phyloP scores from a whole-genome alignment of 805 yeast species.

The Yarrowia porcina region DNA sequence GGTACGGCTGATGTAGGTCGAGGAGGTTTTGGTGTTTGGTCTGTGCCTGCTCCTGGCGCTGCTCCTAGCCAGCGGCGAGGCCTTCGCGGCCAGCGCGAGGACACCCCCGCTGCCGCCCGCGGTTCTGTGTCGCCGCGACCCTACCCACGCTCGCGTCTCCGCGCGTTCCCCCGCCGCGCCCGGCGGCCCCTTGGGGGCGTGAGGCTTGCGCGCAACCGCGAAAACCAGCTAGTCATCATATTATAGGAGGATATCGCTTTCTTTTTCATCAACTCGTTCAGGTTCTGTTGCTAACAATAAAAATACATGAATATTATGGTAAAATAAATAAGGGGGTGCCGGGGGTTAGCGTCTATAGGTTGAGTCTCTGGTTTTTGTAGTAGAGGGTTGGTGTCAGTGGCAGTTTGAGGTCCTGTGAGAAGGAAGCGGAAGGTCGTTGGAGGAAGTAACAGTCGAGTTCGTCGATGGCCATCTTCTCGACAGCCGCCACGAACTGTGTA shows the following conservation, averaged over 20 bases:
- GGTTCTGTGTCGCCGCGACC: no score
- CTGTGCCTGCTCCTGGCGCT: constrained; percentile 1
- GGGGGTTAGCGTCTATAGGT: neutral
- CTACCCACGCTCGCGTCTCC: neutral
- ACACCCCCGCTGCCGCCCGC: no score
- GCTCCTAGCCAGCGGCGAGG: neutral
- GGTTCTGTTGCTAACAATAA: neutral
- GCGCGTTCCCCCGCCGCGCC: neutral
- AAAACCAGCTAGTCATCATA: constrained; percentile 8
- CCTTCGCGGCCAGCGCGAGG: neutral
- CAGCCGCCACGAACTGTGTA: neutral
- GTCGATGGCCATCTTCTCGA: neutral
- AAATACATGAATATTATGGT: neutral
- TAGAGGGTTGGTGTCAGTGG: neutral
- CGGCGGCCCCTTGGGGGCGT: constrained; percentile 18
- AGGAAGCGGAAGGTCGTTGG: neutral
- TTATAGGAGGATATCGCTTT: neutral
- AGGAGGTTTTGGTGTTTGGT: constrained; percentile 1
- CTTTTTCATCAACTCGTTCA: neutral
- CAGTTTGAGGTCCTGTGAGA: neutral
- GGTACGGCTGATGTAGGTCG: constrained; percentile 12
- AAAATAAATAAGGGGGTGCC: neutral
- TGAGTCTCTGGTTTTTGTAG: constrained; percentile 13
- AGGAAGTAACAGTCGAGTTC: neutral
- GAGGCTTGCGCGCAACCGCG: constrained; percentile 1